These are phyloP conservation scores for Claviceps monticola DNA, from an alignment of 2,329 filamentous ascomycete genomes.

Conservation along the genomic window DNA sequence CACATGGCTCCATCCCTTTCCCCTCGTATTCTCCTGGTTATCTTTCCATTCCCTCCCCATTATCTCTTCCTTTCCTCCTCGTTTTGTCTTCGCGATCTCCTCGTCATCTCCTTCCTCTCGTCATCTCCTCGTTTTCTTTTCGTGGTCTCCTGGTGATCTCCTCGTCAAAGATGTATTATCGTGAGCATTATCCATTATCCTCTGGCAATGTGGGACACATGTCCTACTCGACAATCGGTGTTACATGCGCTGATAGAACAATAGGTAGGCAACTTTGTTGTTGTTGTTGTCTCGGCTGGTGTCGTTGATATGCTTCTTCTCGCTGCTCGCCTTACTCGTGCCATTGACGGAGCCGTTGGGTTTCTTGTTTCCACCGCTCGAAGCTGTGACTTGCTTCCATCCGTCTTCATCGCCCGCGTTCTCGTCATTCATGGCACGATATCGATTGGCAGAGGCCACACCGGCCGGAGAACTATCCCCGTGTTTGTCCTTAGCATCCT, in stretches of 20 bases:
- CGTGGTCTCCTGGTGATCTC: neutral
- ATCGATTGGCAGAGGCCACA: slow-evolving; percentile 52
- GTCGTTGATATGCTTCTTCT: slow-evolving; percentile 45
- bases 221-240: neutral
- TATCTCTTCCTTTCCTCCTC: too few species aligned
- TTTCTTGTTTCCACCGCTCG: slow-evolving; percentile 50
- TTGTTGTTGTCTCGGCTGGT: slow-evolving; percentile 86
- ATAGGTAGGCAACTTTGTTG: slow-evolving; percentile 91
- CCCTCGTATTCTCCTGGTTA: neutral
- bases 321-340: slow-evolving; percentile 37
- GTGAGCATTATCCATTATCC: neutral
- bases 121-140: neutral
- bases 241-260: slow-evolving; percentile 79
- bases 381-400: slow-evolving; percentile 68
- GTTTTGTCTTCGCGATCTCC: too few species aligned
- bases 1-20: neutral
- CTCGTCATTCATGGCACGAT: slow-evolving; percentile 54
- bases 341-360: slow-evolving; percentile 60
- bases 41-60: too few species aligned
- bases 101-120: too few species aligned
- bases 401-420: slow-evolving; percentile 53
- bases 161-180: neutral
- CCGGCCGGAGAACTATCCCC: slow-evolving; percentile 13
- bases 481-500: slow-evolving; percentile 47
- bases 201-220: neutral